Percentiles rank a stretch among this genome's conserved stretches.
phyloP scores from a whole-genome alignment of 2,329 filamentous ascomycete genomes.

The Lecanosticta acicola region DNA sequence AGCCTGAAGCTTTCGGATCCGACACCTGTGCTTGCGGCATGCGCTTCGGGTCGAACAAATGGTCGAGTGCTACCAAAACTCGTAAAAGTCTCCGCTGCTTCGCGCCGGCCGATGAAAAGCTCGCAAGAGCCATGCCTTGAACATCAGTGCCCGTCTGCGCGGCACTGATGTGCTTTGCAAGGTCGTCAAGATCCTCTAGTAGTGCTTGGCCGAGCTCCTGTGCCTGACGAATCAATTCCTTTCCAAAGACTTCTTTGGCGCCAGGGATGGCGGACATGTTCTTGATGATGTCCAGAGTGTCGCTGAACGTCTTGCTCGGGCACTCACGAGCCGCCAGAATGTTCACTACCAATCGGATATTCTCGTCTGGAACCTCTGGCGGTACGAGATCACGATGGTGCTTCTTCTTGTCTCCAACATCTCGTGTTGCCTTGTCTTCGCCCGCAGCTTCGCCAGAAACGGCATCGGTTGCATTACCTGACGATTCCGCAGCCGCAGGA shows the following conservation, averaged over 20 bases:
- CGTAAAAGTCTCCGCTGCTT: conserved; percentile 94
- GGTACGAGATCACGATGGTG: conserved; percentile 64
- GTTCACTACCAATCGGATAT: conserved; percentile 89
- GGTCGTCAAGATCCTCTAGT: conserved; percentile 73
- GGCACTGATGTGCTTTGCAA: conserved; percentile 78
- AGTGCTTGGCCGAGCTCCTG: conserved; percentile 80
- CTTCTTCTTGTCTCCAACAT: conserved; percentile 46
- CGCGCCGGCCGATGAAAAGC: conserved; percentile 92
- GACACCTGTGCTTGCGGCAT: conserved; percentile 18
- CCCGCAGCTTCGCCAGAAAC: conserved; percentile 19
- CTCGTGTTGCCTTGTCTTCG: conserved; percentile 36
- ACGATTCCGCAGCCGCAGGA: conserved; percentile 15
- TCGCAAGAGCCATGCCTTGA: conserved; percentile 85
- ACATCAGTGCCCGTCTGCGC: conserved; percentile 89
- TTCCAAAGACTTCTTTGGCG: conserved; percentile 85
- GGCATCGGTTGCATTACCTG: conserved; percentile 2
- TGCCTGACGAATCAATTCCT: conserved; percentile 83
- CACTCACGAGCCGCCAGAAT: conserved; percentile 95
- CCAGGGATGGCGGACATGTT: conserved; percentile 90
- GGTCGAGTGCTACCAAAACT: conserved; percentile 88
- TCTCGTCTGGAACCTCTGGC: conserved; percentile 79
- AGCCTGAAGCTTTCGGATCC: conserved; percentile 6
- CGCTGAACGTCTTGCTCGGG: conserved; percentile 95
- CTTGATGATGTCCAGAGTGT: conserved; percentile 97
- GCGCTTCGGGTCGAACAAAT: conserved; percentile 80